A percentile compares a stretch with the other conserved stretches of the same genome.
Conservation (phyloP, 495 filamentous ascomycete genomes). For the Articulospora tetracladia region DNA sequence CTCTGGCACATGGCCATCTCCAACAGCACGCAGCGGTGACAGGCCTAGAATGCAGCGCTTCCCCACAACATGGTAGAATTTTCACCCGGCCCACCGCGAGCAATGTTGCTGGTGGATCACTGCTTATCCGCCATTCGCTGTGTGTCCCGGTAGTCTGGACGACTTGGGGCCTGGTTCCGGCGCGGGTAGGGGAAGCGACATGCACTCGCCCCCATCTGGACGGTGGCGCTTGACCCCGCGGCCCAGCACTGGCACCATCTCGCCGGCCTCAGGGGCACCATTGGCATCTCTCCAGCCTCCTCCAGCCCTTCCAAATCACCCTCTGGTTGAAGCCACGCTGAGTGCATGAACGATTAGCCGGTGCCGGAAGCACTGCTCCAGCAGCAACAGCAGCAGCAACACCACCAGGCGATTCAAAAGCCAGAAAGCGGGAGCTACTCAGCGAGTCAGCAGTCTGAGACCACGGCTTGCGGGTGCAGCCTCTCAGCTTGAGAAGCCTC, state of each 20-base stretch:
- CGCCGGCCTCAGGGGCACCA: background rate
- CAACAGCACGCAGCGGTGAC: background rate
- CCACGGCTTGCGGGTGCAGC: background rate
- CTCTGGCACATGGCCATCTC: background rate
- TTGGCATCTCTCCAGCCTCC: background rate
- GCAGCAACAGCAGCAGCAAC: too few species aligned
- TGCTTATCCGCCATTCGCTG: background rate
- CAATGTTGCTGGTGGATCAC: background rate
- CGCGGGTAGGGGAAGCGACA: background rate
- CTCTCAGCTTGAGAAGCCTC: background rate
- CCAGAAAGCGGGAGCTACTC: background rate
- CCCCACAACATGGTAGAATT: conserved; percentile 10
- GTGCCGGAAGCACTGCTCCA: background rate
- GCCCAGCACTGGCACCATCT: background rate
- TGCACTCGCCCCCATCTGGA: background rate
- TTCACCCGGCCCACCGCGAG: background rate
- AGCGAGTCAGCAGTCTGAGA: background rate
- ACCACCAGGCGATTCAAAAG: background rate
- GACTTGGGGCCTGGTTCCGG: background rate
- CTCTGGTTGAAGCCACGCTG: too few species aligned
- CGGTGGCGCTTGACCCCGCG: background rate
- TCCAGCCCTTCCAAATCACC: too few species aligned
- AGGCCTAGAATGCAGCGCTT: background rate
- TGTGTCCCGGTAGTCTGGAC: background rate
- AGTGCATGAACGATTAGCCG: background rate